phyloP scores from a whole-genome alignment of 83 land plant genomes.

The Thuja plicata region DNA sequence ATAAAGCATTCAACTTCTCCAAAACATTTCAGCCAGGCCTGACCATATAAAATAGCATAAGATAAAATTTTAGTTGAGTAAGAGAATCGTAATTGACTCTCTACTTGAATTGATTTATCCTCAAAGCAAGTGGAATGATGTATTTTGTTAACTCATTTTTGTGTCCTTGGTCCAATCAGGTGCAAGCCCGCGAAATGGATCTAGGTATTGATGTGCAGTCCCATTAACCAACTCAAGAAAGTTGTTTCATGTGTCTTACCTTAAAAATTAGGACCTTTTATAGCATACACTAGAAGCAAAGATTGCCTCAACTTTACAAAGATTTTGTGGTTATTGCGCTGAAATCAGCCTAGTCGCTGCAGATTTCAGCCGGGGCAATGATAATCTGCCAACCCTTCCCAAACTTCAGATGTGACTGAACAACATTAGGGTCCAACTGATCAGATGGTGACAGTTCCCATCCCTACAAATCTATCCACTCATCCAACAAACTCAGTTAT shows the following conservation, averaged over 20 bases:
- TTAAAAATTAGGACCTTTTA: not conserved
- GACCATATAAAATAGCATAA: not conserved
- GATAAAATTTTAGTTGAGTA: too few species aligned
- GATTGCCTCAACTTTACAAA: not conserved
- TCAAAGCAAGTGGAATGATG: not conserved
- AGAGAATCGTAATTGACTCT: not conserved
- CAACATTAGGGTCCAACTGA: not conserved
- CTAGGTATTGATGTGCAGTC: not conserved
- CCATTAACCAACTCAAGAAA: not conserved
- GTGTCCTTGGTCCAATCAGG: not conserved
- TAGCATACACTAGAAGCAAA: not conserved
- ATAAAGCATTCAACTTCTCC: not conserved
- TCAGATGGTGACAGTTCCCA: not conserved
- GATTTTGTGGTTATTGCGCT: not conserved
- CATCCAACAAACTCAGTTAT: too few species aligned
- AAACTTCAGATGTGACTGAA: not conserved
- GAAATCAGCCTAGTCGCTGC: not conserved
- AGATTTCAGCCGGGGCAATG: not conserved
- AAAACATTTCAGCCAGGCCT: not conserved
- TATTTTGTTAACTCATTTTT: not conserved
- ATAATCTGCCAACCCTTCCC: not conserved
- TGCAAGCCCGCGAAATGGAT: too few species aligned
- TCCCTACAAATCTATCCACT: not conserved
- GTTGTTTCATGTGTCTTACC: too few species aligned
- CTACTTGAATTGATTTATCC: not conserved